Base-by-base conservation (phyloP, 202 grass and related monocot species). In the Elaeis oleifera region DNA sequence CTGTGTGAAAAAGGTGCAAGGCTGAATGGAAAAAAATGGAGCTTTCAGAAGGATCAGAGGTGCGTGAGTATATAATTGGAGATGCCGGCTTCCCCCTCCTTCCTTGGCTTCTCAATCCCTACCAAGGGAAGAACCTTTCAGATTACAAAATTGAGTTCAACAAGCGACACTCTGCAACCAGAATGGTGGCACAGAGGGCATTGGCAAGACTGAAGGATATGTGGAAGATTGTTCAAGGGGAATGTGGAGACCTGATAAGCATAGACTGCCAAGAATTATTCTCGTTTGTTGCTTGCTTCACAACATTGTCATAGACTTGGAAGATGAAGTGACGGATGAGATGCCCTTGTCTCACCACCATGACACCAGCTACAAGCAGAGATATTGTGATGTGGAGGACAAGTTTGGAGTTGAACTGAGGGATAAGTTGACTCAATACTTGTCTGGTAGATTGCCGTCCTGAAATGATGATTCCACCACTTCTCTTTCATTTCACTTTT, bases 51-150 rank as follows among this genome's bases (percentile, higher is more conserved):
- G 70, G 62, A 51, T 71, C 73, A 53, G 3, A 78, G 50, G 53
- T 83, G 61, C 61, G 76, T 39, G 87, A 90, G 55, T 90, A 90
- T 76, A 65, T 90, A 21, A 62, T 86, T 31, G 87, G 82, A 56
- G 83, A 86, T 74, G 36, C 73, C 20, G 73, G 76, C 57, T 90
- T 86, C 52, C 87, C 87, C 67, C 82, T 90, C 14, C 87, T 86
- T 74, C 82, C 87, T n/a, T 90, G 87, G 87, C 70, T 90, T 60
- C 72, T 90, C 49, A 86, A 76, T 56, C 87, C 87, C 24, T 90
- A 86, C 65, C 76, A 78, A 58, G 82, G 59, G 27, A 73, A 49
- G 4, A 61, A 71, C 50, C 68, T 85, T 9, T 72, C 87, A 71
- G n/a, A 63, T 2, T 55, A 44, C 16, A 77, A 86, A 72, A 29